Base-by-base conservation (phyloP, 371 early-diverging fungal genomes). In the Circinella umbellata region DNA sequence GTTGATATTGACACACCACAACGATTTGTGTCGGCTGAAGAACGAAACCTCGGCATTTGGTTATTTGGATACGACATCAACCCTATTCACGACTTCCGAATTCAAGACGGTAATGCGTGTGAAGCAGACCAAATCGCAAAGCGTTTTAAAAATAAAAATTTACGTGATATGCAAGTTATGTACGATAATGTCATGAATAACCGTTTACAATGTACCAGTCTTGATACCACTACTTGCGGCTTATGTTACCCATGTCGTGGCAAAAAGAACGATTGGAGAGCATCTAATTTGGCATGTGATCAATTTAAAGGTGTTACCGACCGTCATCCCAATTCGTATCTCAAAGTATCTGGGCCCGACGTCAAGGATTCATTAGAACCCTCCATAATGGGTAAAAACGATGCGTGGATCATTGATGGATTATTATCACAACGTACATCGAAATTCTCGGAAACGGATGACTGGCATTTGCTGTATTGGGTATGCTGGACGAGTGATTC, bases 401-500 rank as follows among this genome's bases (percentile, higher is more conserved):
- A 87, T 57, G 84, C 83, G 35, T 90, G 90, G 90, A 89, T 90
- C 42, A 76, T 90, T 47, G 80, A 83, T 0, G 85, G 83, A 18
- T 54, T 90, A 8, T 59, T 90, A 20, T 86, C 83, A 0, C 79
- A 86, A 38, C 77, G 81, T 36, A 85, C 86, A 20, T 87, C 88
- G 8, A 69, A 86, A 62, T 90, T 85, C 61, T 87, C 90, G 1
- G 82, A 84, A 34, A 80, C 84, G 8, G 85, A 84, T 17, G 77
- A 85, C 20, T 90, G 90, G 90, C 82, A 86, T 54, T 68, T 86
- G 35, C 70, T 90, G 34, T 88, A 90, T 62, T 90, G 90, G 90
- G 87, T 88, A 1, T 86, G 86, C 36, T 90, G 90, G 90, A 88
- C 89, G 1, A 89, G 88, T 14, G 86, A 86, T 34, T 83, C 86